phyloP scores from a whole-genome alignment of 805 yeast species.

The Crinitomyces ghanaensis region DNA sequence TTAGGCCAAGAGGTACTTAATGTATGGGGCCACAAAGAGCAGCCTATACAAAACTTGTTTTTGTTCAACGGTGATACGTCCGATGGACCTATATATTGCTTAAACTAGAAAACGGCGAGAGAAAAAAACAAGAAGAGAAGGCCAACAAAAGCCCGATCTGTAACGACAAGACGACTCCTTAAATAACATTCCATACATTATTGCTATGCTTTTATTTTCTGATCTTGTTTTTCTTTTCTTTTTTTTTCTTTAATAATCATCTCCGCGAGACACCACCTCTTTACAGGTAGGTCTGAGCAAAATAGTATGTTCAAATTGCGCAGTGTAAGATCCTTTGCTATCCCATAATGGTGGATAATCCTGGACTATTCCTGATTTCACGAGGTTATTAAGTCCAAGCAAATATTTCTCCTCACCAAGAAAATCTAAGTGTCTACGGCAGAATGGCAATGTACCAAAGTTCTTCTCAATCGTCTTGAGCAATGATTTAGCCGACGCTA shows the following conservation, averaged over 20 bases:
- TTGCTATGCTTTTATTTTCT: too few relatives aligned
- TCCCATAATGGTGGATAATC: slow-evolving; percentile 93
- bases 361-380: slow-evolving; percentile 74
- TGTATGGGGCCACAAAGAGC: slow-evolving; percentile 58
- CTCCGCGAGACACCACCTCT: slow-evolving; percentile 93
- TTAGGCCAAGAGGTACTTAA: slow-evolving; percentile 87
- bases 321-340: slow-evolving; percentile 75
- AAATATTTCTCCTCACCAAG: slow-evolving; percentile 86
- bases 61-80: slow-evolving; percentile 61
- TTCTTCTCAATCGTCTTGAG: slow-evolving; percentile 59
- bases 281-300: slow-evolving; percentile 81
- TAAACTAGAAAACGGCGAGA: too few relatives aligned
- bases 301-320: slow-evolving; percentile 93
- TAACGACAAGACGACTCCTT: too few relatives aligned
- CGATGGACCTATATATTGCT: slow-evolving; percentile 75
- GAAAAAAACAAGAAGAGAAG: too few relatives aligned
- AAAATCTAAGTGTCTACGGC: slow-evolving; percentile 88
- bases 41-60: slow-evolving; percentile 72
- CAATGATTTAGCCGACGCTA: slow-evolving; percentile 59
- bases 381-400: slow-evolving; percentile 74
- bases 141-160: too few relatives aligned
- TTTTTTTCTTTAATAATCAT: slow-evolving; percentile 62
- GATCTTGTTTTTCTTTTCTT: too few relatives aligned
- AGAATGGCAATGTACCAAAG: slow-evolving; percentile 93
- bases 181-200: too few relatives aligned